A percentile compares a stretch with the other conserved stretches of the same genome.
Evolutionary conservation across 768 basidiomycete genomes (phyloP).

Genomic region (Lentinula raphanica): DNA sequence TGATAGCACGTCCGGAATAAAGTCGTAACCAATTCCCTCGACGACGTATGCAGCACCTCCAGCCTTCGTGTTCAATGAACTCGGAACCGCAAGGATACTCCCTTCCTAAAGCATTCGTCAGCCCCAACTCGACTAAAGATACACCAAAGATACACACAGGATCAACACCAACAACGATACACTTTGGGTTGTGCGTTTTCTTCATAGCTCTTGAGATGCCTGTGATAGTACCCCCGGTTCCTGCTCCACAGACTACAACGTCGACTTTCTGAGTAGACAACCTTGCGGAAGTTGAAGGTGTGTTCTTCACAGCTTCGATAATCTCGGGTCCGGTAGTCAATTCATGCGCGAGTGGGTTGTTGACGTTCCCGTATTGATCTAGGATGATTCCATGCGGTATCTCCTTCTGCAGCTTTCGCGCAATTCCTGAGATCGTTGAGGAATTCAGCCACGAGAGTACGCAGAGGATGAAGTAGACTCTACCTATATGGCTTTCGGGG

Average conservation of each 20-base stretch:
- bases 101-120: slow-evolving; percentile 53
- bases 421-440: slow-evolving; percentile 85
- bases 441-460: slow-evolving; percentile 77
- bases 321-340: slow-evolving; percentile 89
- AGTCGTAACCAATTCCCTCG: slow-evolving; percentile 98
- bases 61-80: slow-evolving; percentile 50
- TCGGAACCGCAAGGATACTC: slow-evolving; percentile 78
- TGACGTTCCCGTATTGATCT: slow-evolving; percentile 85
- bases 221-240: slow-evolving; percentile 95
- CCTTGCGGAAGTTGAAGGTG: slow-evolving; percentile 49
- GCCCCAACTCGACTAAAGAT: not conserved
- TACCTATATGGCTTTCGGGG: slow-evolving; percentile 89
- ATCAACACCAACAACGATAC: slow-evolving; percentile 81
- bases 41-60: slow-evolving; percentile 61
- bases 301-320: slow-evolving; percentile 65
- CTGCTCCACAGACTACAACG: slow-evolving; percentile 79
- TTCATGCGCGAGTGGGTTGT: slow-evolving; percentile 92
- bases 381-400: slow-evolving; percentile 87
- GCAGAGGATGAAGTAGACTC: slow-evolving; percentile 28
- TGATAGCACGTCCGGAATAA: slow-evolving; percentile 81
- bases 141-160: slow-evolving; percentile 51
- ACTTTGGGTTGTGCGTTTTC: slow-evolving; percentile 68
- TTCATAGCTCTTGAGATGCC: slow-evolving; percentile 78
- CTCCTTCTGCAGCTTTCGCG: slow-evolving; percentile 65
- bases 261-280: slow-evolving; percentile 76